Percentiles rank a stretch among this genome's conserved stretches.
Conservation (phyloP, 352 stramenopile species). For the Globisporangium sylvaticum region DNA sequence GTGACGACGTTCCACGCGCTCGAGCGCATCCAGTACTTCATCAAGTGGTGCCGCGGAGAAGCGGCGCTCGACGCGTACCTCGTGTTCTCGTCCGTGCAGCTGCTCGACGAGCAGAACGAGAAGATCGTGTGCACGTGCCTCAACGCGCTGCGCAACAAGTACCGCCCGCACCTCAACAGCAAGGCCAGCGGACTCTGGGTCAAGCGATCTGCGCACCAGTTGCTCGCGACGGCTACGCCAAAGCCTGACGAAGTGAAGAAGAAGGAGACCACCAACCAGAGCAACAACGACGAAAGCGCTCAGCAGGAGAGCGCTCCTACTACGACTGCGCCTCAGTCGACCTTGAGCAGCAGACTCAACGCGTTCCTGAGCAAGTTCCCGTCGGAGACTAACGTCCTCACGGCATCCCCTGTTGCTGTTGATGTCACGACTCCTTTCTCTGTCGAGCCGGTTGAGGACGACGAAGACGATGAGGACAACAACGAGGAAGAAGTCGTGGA, state of each 20-base stretch:
- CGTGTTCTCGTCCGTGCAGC: conserved; percentile 75
- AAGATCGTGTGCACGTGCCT: conserved; percentile 56
- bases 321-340: background rate
- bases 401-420: conserved; percentile 2
- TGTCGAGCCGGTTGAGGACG: background rate
- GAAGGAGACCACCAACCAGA: conserved; percentile 10
- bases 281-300: background rate
- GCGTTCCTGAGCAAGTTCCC: conserved; percentile 73
- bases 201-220: conserved; percentile 1
- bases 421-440: background rate
- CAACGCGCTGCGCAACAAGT: conserved; percentile 55
- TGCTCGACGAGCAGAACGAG: conserved; percentile 77
- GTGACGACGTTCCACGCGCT: conserved; percentile 76
- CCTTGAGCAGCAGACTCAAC: conserved; percentile 33
- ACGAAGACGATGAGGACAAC: conserved; percentile 7
- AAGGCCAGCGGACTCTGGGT: conserved; percentile 11
- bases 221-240: background rate
- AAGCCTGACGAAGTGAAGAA: background rate
- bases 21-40: conserved; percentile 84
- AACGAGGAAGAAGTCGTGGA: conserved; percentile 12
- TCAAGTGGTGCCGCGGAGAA: conserved; percentile 68
- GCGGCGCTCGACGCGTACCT: conserved; percentile 60
- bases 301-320: background rate
- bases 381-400: conserved; percentile 18
- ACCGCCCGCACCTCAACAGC: conserved; percentile 26